Evolutionary conservation across 2,329 filamentous ascomycete species (phyloP), one percentile per base, ranked within the genome.

Genomic region (Colletotrichum acutatum): DNA sequence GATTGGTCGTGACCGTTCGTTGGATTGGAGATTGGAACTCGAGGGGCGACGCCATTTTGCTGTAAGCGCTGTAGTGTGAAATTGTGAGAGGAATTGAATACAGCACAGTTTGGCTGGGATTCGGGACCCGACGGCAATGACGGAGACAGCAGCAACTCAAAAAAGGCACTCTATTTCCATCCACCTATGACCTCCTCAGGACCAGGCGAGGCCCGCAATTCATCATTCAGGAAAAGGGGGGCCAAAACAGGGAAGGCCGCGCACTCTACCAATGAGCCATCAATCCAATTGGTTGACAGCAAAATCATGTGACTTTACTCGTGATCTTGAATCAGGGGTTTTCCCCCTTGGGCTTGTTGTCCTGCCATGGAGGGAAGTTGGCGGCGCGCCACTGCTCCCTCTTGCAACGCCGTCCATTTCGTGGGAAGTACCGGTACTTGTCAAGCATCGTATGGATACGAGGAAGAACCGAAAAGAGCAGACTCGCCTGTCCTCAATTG

Each of bases 381-480:
- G 69, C 66, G 64, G 34, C 42, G 56, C 59, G 59, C 69, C 66
- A 56, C 68, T 30, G 37, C 69, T 56, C 30, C 58, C 37, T 67
- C 56, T 24, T 16, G 28, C 65, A 26, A 30, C 46, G 64, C 64
- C 22, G 22, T 24, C 19, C 32, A 46, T 56, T 46, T 61, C 42
- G 42, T 8, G 56, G 46, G 56, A 66, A 49, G 42, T 54, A 34
- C 56, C 30, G 30, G 28, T 59, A 59, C 53, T 34, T 57, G 7
- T 49, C 42, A n/a, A 49, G 42, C 19, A 53, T 71, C 37, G 52
- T 24, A 60, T 49, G 32, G 42, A 61, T 67, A 67, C 68, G 63
- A 67, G 24, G 5, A 11, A n/a, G 42, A 49, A n/a, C 42, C 42
- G 19, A 49, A 49, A 11, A 49, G 42, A 49, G 42, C 19, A 49